phyloP scores from a whole-genome alignment of 2,329 filamentous ascomycete genomes.

The Hypoxylon sp. region DNA sequence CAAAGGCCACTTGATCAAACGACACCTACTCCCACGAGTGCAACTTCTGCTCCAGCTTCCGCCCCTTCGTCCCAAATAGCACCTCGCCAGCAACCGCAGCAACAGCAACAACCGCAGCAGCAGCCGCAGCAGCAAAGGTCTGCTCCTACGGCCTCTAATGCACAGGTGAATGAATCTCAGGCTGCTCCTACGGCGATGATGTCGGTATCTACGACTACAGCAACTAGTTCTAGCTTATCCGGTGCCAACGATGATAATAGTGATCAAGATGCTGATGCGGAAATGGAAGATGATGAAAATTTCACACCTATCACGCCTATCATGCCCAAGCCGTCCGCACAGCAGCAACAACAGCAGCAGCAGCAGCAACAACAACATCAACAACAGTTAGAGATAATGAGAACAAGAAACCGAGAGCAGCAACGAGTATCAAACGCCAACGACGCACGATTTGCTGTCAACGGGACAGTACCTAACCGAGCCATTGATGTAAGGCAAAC shows the following conservation, averaged over 20 bases:
- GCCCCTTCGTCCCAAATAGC: slow-evolving; percentile 26
- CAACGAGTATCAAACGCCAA: slow-evolving; percentile 39
- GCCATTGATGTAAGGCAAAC: slow-evolving; percentile 54
- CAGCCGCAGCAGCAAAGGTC: slow-evolving; percentile 26
- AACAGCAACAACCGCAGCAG: slow-evolving; percentile 25
- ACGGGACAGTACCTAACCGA: slow-evolving; percentile 51
- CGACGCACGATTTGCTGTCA: slow-evolving; percentile 55
- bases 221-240: slow-evolving; percentile 47
- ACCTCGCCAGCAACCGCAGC: slow-evolving; percentile 32
- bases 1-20: slow-evolving; percentile 59
- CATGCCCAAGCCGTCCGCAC: slow-evolving; percentile 48
- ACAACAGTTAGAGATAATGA: slow-evolving; percentile 55
- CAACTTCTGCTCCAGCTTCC: slow-evolving; percentile 28
- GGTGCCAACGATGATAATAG: slow-evolving; percentile 58
- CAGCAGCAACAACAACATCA: slow-evolving; percentile 53
- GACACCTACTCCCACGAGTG: slow-evolving; percentile 36
- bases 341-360: slow-evolving; percentile 51
- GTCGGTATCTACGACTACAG: slow-evolving; percentile 32
- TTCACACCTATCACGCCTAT: slow-evolving; percentile 59
- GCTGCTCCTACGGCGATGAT: slow-evolving; percentile 29
- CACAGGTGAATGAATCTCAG: slow-evolving; percentile 18
- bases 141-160: slow-evolving; percentile 25
- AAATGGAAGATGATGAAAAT: slow-evolving; percentile 67
- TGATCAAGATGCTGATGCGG: slow-evolving; percentile 53
- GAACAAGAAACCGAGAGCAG: slow-evolving; percentile 51